Conservation (phyloP, 2,329 filamentous ascomycete genomes). For the Colletotrichum sp. region DNA sequence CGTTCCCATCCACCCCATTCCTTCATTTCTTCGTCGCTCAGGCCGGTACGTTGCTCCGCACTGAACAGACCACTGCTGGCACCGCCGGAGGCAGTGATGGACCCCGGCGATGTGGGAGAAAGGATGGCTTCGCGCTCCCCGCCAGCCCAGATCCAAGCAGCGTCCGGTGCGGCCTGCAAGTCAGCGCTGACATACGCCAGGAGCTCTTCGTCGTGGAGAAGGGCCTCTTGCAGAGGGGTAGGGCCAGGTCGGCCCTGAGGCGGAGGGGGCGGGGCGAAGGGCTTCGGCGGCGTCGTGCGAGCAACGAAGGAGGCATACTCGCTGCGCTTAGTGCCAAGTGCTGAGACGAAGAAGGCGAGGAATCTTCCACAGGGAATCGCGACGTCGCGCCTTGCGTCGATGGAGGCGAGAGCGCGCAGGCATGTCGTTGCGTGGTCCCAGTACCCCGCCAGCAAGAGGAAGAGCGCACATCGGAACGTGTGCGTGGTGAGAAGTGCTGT, state of each 20-base stretch:
- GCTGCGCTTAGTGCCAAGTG: conserved; percentile 61
- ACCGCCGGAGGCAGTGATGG: conserved; percentile 23
- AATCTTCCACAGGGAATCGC: conserved; percentile 83
- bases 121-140: conserved; percentile 53
- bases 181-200: conserved; percentile 87
- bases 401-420: conserved; percentile 71
- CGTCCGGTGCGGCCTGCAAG: conserved; percentile 78
- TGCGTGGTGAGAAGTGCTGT: conserved; percentile 81
- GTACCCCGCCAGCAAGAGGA: conserved; percentile 77
- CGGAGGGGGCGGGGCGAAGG: conserved; percentile 29
- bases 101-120: conserved; percentile 17
- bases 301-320: conserved; percentile 47
- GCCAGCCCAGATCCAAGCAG: conserved; percentile 83
- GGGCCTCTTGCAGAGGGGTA: conserved; percentile 37
- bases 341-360: conserved; percentile 78
- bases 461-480: conserved; percentile 84
- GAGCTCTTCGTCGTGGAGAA: conserved; percentile 80
- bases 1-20: conserved; percentile 85
- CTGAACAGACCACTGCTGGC: conserved; percentile 45
- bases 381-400: conserved; percentile 74
- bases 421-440: conserved; percentile 76
- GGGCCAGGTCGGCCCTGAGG: conserved; percentile 25
- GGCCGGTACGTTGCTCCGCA: conserved; percentile 52
- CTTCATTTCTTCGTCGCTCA: conserved; percentile 61
- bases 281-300: conserved; percentile 34